A percentile compares a stretch with the other conserved stretches of the same genome.
These are phyloP conservation scores for Themeda triandra DNA, from an alignment of 176 grass and related monocot species.

Conservation along the genomic window DNA sequence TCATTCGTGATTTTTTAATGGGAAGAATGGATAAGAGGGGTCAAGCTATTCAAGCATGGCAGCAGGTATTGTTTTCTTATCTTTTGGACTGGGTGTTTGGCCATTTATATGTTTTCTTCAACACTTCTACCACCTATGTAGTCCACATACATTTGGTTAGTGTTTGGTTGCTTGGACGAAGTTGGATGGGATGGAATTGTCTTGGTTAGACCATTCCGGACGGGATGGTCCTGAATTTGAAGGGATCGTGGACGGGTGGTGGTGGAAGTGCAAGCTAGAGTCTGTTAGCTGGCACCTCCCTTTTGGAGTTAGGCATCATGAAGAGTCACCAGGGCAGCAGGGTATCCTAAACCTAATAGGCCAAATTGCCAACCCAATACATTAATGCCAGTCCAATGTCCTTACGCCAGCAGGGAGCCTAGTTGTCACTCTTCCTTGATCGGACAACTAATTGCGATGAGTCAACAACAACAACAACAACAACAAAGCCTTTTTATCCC, in stretches of 20 bases:
- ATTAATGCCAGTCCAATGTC: not conserved
- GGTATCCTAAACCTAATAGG: not conserved
- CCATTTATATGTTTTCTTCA: conserved; percentile 18
- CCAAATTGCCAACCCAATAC: not conserved
- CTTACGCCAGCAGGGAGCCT: not conserved
- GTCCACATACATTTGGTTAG: not conserved
- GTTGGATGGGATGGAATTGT: not conserved
- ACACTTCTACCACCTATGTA: not conserved
- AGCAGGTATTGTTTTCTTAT: conserved; percentile 56
- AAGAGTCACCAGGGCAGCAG: not conserved
- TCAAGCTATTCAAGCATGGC: conserved; percentile 91
- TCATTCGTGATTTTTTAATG: conserved; percentile 80
- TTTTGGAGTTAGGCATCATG: not conserved
- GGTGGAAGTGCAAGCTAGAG: not conserved
- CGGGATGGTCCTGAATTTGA: not conserved
- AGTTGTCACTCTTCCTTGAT: not conserved
- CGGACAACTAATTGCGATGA: not conserved
- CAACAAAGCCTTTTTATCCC: too few relatives aligned
- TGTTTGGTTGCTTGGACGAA: not conserved
- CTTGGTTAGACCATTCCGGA: not conserved
- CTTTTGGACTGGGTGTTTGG: not conserved
- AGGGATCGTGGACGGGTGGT: not conserved
- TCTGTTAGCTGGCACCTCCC: not conserved
- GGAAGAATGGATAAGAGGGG: conserved; percentile 84
- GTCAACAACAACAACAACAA: too few relatives aligned